Conservation (phyloP, 352 stramenopile species). For the Globisporangium parvum region DNA sequence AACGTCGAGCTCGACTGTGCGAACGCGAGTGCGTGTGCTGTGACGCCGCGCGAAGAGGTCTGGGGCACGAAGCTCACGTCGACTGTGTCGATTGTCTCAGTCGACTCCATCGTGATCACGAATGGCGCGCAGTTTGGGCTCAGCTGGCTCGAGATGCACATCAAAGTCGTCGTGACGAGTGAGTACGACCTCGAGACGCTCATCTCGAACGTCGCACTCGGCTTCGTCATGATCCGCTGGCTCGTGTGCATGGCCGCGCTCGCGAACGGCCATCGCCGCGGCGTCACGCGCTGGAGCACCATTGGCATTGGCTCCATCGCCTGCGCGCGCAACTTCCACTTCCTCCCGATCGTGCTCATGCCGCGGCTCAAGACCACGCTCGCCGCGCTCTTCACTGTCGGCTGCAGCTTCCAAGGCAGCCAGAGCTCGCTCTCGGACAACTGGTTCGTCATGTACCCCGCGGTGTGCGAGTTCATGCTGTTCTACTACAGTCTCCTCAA, state of each 20-base stretch:
- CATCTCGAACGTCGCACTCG: constrained; percentile 23
- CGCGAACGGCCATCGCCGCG: constrained; percentile 9
- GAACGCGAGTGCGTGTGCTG: constrained; percentile 1
- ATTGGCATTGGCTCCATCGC: constrained; percentile 15
- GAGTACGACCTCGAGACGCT: constrained; percentile 27
- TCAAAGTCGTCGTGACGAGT: constrained; percentile 11
- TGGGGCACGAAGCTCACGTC: constrained; percentile 12
- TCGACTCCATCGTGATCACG: constrained; percentile 13
- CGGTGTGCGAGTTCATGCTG: constrained; percentile 17
- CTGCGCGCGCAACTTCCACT: constrained; percentile 17
- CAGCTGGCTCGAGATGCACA: constrained; percentile 5
- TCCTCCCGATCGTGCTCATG: constrained; percentile 17
- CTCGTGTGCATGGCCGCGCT: constrained; percentile 19
- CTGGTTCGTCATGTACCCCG: constrained; percentile 25
- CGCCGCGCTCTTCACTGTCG: constrained; percentile 12
- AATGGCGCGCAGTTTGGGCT: constrained; percentile 19
- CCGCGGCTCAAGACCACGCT: constrained; percentile 14
- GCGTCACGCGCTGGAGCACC: constrained; percentile 6
- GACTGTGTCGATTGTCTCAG: constrained; percentile 8
- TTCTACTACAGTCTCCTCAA: constrained; percentile 24
- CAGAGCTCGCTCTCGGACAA: constrained; percentile 12
- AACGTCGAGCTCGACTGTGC: constrained; percentile 16
- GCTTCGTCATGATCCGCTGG: constrained; percentile 24
- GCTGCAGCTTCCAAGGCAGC: constrained; percentile 15
- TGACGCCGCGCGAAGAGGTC: background rate